Base-by-base conservation (phyloP, 179 eudicot genomes). In the Carnegiea gigantea region DNA sequence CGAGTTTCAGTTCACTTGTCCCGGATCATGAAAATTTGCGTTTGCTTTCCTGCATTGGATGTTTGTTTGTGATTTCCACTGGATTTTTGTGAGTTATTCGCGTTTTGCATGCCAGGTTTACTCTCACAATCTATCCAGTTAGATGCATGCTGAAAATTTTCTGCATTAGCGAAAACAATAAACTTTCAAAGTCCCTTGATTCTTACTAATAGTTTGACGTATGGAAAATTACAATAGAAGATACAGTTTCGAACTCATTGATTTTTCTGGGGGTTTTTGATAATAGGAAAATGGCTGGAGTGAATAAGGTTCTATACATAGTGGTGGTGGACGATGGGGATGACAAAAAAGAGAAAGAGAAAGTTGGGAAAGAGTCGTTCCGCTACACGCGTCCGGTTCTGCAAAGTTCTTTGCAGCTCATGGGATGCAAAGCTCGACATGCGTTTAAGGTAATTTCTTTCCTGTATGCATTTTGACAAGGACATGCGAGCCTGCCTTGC, bases 351-450 rank as follows among this genome's bases (percentile, higher is more conserved):
- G 91, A 73, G 70, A 80, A 81, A 28, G 87, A 81, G 20, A 84
- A 83, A 78, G 24, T 65, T 3, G 82, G 67, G 62, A 88, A 84
- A 74, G 90, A 86, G 70, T 90, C 97, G n/a, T 95, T 94, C 82
- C 83, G 98, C 49, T 95, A 95, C 71, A 95, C 98, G 74, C 97
- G 99, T 75, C 88, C 99, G 6, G 93, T 94, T 53, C 85, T 95
- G 83, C 97, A 94, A 88, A 91, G 93, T 85, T 90, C 98, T 84
- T 89, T 95, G 82, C 99, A 95, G 80, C 92, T 94, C 81, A 95
- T 95, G 97, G 99, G 99, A 21, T 95, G 99, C 87, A 95, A 95
- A 89, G 91, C 99, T 84, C 94, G 97, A 20, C 99, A 95, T 83
- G 97, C 99, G 30, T 95, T 95, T 78, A 93, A 95, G 97, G 98